A percentile compares a stretch with the other conserved stretches of the same genome.
These are phyloP conservation scores for Cornus florida DNA, from an alignment of 148 eudicot genomes.

Conservation along the genomic window DNA sequence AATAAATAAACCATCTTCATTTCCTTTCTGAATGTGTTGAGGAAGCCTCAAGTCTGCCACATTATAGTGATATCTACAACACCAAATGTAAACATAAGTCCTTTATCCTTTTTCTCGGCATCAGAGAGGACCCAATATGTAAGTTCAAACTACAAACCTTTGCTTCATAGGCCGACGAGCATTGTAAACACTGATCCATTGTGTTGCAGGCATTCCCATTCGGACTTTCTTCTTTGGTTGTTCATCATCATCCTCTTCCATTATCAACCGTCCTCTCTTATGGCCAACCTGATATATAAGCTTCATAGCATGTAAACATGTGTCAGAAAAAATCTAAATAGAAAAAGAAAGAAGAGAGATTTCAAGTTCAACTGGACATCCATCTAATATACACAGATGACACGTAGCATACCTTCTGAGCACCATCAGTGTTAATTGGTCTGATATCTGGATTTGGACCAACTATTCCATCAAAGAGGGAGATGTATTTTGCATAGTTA, in stretches of 20 bases:
- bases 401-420: constrained; percentile 65
- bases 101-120: constrained; percentile 3
- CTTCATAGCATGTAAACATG: constrained; percentile 31
- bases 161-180: constrained; percentile 96
- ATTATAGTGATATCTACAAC: constrained; percentile 86
- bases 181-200: constrained; percentile 91
- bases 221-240: constrained; percentile 88
- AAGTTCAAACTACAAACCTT: constrained; percentile 40
- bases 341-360: neutral
- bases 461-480: constrained; percentile 90
- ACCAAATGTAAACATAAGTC: constrained; percentile 5
- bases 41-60: constrained; percentile 79
- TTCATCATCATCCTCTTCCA: constrained; percentile 84
- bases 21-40: constrained; percentile 89
- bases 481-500: constrained; percentile 80
- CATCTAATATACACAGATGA: neutral
- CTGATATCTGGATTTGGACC: constrained; percentile 92
- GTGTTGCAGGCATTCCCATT: constrained; percentile 95
- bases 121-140: neutral
- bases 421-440: constrained; percentile 97
- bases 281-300: constrained; percentile 89
- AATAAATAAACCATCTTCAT: constrained; percentile 79
- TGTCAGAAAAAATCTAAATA: constrained; percentile 1
- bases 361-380: neutral
- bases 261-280: constrained; percentile 75